Conservation (phyloP, 202 grass and related monocot genomes). For the Dendrocalamus latiflorus region DNA sequence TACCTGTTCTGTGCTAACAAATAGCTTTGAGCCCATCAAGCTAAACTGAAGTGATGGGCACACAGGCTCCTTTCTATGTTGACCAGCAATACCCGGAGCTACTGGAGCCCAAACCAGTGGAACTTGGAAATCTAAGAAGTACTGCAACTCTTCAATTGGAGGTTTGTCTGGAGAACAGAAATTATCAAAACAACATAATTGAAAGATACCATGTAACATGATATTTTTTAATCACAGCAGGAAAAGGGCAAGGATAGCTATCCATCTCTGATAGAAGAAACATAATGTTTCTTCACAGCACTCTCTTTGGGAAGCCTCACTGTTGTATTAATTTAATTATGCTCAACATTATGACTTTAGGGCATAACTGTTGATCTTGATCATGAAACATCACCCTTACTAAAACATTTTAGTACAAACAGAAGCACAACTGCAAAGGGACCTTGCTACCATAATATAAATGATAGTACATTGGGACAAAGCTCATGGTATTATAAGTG, state of each 20-base stretch:
- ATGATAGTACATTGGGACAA: background rate
- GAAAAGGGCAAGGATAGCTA: background rate
- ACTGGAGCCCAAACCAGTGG: conserved; percentile 84
- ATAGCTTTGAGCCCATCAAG: conserved; percentile 87
- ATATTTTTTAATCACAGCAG: background rate
- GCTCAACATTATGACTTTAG: background rate
- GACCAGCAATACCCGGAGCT: conserved; percentile 73
- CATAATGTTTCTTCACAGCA: background rate
- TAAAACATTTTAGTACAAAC: conserved; percentile 11
- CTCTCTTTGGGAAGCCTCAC: background rate
- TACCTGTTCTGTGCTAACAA: conserved; percentile 99
- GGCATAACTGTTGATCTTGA: background rate
- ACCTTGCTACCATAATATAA: background rate
- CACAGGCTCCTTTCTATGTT: conserved; percentile 88
- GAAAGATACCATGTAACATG: conserved; percentile 18
- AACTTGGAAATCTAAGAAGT: conserved; percentile 99
- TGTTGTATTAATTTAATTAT: background rate
- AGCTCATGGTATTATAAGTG: background rate
- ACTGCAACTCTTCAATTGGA: conserved; percentile 92
- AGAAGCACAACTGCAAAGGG: background rate
- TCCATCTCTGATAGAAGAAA: background rate
- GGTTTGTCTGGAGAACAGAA: conserved; percentile 81
- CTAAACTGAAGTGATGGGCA: conserved; percentile 93
- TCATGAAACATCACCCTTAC: background rate
- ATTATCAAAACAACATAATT: conserved; percentile 22